Conservation (phyloP, 2,329 filamentous ascomycete species). For the Fusarium pseudoanthophilum region DNA sequence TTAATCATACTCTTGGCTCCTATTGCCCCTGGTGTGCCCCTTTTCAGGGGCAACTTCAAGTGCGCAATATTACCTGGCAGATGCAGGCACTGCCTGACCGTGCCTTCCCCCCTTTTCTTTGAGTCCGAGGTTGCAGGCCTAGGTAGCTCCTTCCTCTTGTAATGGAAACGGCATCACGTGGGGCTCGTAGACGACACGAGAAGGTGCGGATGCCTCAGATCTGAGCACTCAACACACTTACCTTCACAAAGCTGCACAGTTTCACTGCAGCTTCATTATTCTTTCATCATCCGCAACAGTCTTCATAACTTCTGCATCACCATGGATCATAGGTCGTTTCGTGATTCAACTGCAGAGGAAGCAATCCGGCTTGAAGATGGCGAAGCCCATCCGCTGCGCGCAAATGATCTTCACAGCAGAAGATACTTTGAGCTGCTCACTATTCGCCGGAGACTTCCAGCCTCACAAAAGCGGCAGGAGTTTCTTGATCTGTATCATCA, state of each 20-base stretch:
- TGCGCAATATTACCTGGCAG: neutral
- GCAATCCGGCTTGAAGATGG: neutral
- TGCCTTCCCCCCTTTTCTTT: neutral
- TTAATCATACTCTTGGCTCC: neutral
- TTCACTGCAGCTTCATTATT: neutral
- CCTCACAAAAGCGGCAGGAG: neutral
- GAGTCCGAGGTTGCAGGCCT: too few relatives aligned
- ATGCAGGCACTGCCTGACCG: neutral
- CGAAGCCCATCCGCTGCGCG: neutral
- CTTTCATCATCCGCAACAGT: neutral
- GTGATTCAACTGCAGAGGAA: neutral
- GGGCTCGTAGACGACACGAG: neutral
- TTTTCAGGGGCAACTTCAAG: neutral
- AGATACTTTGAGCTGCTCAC: neutral
- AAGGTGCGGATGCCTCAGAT: neutral
- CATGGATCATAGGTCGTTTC: neutral
- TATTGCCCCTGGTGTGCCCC: neutral
- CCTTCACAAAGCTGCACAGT: neutral
- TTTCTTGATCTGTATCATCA: neutral
- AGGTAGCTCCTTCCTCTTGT: neutral
- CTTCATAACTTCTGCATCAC: neutral
- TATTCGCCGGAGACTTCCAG: neutral
- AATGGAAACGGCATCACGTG: neutral
- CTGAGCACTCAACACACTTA: neutral
- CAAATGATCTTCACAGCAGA: neutral